phyloP scores from a whole-genome alignment of 805 yeast species.

The Schizosaccharomyces octosporus region DNA sequence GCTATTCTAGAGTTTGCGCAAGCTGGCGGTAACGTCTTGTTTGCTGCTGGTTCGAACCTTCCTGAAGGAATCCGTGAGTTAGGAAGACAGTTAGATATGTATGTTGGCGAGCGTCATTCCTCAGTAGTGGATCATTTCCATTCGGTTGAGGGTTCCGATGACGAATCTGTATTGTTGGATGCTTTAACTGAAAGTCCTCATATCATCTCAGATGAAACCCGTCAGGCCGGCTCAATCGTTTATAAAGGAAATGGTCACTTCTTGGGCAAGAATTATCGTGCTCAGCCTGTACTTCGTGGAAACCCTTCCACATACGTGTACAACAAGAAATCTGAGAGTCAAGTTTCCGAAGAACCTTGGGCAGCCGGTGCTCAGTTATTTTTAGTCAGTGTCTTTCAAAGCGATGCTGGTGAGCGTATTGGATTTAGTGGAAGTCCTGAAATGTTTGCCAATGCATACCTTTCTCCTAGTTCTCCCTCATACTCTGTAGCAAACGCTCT shows the following conservation, averaged over 20 bases:
- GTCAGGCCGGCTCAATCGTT: constrained; percentile 7
- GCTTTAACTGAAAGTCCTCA: background rate
- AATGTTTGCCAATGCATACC: constrained; percentile 22
- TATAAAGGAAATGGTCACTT: constrained; percentile 42
- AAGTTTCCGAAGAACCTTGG: constrained; percentile 30
- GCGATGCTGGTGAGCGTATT: constrained; percentile 50
- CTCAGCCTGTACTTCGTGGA: constrained; percentile 48
- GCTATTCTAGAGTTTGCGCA: constrained; percentile 33
- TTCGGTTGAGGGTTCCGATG: constrained; percentile 10
- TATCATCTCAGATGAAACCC: constrained; percentile 5
- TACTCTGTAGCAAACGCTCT: constrained; percentile 11
- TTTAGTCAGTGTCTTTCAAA: constrained; percentile 56
- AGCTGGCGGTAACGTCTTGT: constrained; percentile 50
- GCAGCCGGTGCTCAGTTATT: constrained; percentile 58
- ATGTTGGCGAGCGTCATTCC: constrained; percentile 55
- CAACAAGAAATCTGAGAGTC: constrained; percentile 22
- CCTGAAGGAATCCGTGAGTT: constrained; percentile 42
- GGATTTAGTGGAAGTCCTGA: constrained; percentile 55
- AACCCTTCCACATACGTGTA: constrained; percentile 32
- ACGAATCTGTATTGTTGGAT: constrained; percentile 3
- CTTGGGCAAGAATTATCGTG: constrained; percentile 38
- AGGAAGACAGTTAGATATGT: constrained; percentile 59
- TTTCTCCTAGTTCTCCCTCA: constrained; percentile 3
- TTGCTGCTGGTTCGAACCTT: constrained; percentile 17
- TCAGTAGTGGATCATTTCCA: constrained; percentile 41